Evolutionary conservation across 1,284 basidiomycete species (phyloP), one percentile per base, ranked within the genome.

Genomic region (Athelia sp.): DNA sequence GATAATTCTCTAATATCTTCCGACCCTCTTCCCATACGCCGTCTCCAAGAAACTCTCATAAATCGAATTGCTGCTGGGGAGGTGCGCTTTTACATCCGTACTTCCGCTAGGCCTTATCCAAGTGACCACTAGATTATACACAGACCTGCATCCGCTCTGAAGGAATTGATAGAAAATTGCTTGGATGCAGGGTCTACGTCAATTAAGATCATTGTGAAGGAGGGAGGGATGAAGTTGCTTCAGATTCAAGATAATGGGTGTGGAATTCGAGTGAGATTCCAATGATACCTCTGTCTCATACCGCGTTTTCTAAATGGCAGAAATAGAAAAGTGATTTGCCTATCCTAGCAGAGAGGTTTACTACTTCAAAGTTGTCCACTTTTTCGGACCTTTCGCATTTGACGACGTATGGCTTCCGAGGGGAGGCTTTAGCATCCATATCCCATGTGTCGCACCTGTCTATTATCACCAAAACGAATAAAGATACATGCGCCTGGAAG

Each of bases 161-260:
- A 99, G 66, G 97, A 99, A 68, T 76, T 99, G 1, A 73, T 99
- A 19, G 97, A 99, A 69, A 99, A 99, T 61, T 82, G 88, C 18
- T 77, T 99, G 26, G 97, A 99, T 70, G 97, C 97, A 0, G 89
- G 91, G 1, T 76, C 94, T 23, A 96, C 90, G 0, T 83, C 84
- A 0, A 93, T 99, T 60, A 85, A 87, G 44, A 75, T 99, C 48
- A 90, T 86, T 0, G 79, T 96, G 56, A 98, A 97, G 67, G 96
- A 99, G 51, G 97, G 97, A 1, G 97, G 97, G 0, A 73, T 99
- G 72, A 99, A 97, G 66, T 73, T 95, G 43, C 78, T 99, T 22
- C 94, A 98, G 68, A 97, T 99, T 48, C 90, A 94, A 59, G 97
- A 99, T 64, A 98, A 99, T 61, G 97, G 96, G 0, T 90, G 81